Evolutionary conservation across 2,329 filamentous ascomycete genomes (phyloP).

Genomic region (Chaetomiaceae sp.): DNA sequence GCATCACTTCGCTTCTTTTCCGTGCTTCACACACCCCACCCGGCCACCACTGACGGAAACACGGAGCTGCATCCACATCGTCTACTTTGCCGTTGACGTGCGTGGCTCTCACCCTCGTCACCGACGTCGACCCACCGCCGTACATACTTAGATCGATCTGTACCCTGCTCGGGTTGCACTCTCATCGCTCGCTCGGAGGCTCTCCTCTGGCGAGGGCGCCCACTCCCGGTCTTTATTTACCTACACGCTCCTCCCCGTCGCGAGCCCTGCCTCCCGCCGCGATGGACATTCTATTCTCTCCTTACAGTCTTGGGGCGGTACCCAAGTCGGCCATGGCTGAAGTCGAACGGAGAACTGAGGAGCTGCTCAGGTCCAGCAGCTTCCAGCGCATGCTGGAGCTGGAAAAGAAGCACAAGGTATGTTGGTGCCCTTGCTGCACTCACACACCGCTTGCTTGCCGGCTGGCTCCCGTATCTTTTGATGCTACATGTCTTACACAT

Average conservation of each 20-base stretch:
- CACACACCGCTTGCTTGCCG: conserved; percentile 12
- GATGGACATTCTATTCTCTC: conserved; percentile 21
- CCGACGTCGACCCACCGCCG: not conserved
- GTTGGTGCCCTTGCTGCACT: conserved; percentile 17
- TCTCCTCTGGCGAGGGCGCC: conserved; percentile 12
- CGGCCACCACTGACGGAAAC: conserved; percentile 9
- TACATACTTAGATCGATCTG: conserved; percentile 11
- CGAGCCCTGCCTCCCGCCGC: not conserved
- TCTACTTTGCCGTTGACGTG: conserved; percentile 5
- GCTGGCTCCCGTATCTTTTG: conserved; percentile 9
- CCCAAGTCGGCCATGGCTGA: conserved; percentile 22
- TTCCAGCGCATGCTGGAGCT: conserved; percentile 55
- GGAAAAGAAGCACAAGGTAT: conserved; percentile 53
- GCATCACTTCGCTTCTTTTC: too few species aligned
- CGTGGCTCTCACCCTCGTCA: not conserved
- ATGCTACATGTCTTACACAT: conserved; percentile 18
- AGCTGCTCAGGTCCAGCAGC: conserved; percentile 37
- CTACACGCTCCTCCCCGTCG: conserved; percentile 5
- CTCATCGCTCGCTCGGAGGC: not conserved
- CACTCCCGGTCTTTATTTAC: too few species aligned
- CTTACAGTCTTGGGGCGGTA: conserved; percentile 15
- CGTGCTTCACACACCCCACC: not conserved
- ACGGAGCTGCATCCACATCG: conserved; percentile 4
- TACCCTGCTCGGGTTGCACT: not conserved
- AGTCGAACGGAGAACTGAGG: conserved; percentile 17